Conservation (phyloP, 495 filamentous ascomycete genomes). For the Annulohypoxylon stygium region DNA sequence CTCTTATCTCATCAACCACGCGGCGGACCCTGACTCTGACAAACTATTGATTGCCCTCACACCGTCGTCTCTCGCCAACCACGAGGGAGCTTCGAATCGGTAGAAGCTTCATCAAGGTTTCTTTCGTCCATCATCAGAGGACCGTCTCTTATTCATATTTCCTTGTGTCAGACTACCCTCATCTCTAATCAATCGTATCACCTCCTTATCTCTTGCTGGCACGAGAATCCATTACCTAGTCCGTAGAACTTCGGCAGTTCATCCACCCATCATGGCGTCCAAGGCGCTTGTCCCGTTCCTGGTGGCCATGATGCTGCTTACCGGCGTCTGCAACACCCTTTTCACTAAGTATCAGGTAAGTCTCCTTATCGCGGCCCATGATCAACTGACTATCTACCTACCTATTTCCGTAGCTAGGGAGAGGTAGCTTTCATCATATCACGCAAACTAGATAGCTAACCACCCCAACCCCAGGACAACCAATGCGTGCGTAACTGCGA, state of each 20-base stretch:
- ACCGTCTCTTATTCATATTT: constrained; percentile 11
- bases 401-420: too few species aligned
- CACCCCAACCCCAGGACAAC: constrained; percentile 75
- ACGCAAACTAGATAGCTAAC: constrained; percentile 11
- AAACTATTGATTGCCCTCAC: neutral
- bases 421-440: neutral
- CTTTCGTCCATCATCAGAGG: constrained; percentile 2
- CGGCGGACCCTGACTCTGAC: constrained; percentile 29
- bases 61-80: constrained; percentile 16
- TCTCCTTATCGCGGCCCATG: constrained; percentile 7
- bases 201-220: constrained; percentile 27
- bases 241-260: constrained; percentile 10
- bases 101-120: constrained; percentile 41
- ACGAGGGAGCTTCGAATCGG: constrained; percentile 28
- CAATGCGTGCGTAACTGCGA: constrained; percentile 95
- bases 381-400: neutral
- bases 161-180: constrained; percentile 5
- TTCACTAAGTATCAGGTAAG: constrained; percentile 94
- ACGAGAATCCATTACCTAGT: constrained; percentile 15
- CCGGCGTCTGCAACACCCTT: constrained; percentile 95
- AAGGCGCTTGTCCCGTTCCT: constrained; percentile 81
- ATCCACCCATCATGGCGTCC: constrained; percentile 53
- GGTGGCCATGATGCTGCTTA: constrained; percentile 90
- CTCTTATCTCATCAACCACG: constrained; percentile 28
- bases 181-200: constrained; percentile 7